These are phyloP conservation scores for Lentinus tigrinus DNA, from an alignment of 768 basidiomycete species.

Conservation along the genomic window DNA sequence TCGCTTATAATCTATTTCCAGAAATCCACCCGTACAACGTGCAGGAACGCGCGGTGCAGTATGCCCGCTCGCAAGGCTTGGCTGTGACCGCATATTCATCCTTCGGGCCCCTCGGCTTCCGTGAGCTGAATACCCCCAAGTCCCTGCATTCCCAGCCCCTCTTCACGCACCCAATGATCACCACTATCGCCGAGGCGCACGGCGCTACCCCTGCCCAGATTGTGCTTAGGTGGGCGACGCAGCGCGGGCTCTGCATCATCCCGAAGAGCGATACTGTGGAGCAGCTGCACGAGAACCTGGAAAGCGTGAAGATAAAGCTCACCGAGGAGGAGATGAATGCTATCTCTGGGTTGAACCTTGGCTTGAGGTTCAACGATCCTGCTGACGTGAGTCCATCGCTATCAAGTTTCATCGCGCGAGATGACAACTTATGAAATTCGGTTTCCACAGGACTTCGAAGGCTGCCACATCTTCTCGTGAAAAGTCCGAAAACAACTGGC, in stretches of 20 bases:
- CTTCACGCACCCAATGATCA: slow-evolving; percentile 26
- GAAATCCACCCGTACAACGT: slow-evolving; percentile 38
- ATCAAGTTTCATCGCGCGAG: background rate
- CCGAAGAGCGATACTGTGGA: slow-evolving; percentile 60
- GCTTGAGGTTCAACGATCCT: slow-evolving; percentile 36
- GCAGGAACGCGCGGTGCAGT: slow-evolving; percentile 29
- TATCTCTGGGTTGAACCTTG: slow-evolving; percentile 32
- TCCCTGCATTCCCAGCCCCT: slow-evolving; percentile 23
- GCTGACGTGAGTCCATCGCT: slow-evolving; percentile 21
- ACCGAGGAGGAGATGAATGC: slow-evolving; percentile 32
- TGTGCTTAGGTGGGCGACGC: slow-evolving; percentile 76
- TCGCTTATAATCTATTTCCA: background rate
- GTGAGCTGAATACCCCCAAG: slow-evolving; percentile 30
- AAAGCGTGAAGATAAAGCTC: slow-evolving; percentile 29
- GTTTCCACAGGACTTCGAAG: slow-evolving; percentile 12
- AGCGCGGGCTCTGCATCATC: slow-evolving; percentile 70
- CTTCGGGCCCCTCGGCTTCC: slow-evolving; percentile 33
- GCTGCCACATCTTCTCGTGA: slow-evolving; percentile 20
- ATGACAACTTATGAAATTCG: background rate
- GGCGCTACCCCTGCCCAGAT: slow-evolving; percentile 54
- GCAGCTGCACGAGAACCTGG: slow-evolving; percentile 38
- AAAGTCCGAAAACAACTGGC: too few species aligned
- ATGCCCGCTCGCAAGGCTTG: slow-evolving; percentile 27
- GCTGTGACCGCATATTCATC: slow-evolving; percentile 36
- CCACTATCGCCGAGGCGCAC: slow-evolving; percentile 27